These are phyloP conservation scores for Catharanthus roseus DNA, from an alignment of 257 asterid species.

Conservation along the genomic window DNA sequence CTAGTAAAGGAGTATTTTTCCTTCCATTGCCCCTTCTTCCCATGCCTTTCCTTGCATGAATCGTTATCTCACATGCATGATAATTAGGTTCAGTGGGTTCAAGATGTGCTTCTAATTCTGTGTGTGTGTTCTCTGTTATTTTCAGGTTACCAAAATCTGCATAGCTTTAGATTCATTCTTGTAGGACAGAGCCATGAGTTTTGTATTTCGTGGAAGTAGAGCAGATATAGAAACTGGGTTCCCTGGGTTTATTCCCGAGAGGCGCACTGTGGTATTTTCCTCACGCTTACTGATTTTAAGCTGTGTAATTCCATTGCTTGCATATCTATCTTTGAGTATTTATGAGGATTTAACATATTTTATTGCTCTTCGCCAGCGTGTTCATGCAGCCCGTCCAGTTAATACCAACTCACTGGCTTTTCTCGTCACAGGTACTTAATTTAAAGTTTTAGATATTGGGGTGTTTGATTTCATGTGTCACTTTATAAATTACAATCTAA, in stretches of 20 bases:
- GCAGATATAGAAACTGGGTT: conserved; percentile 92
- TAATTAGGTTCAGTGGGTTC: not conserved
- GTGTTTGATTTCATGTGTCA: conserved; percentile 2
- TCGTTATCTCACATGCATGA: not conserved
- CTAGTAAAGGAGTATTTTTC: not conserved
- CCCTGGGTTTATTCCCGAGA: conserved; percentile 81
- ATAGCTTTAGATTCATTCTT: conserved; percentile 15
- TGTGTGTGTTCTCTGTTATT: not conserved
- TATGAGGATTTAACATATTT: not conserved
- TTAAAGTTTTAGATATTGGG: conserved; percentile 8
- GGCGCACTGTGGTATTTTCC: conserved; percentile 70
- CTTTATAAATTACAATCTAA: conserved; percentile 16
- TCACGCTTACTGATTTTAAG: conserved; percentile 11
- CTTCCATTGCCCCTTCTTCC: not conserved
- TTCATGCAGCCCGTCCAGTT: conserved; percentile 87
- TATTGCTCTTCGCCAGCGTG: conserved; percentile 44
- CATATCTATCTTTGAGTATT: not conserved
- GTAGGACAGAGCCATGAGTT: conserved; percentile 56
- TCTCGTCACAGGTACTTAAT: conserved; percentile 77
- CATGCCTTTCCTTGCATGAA: not conserved
- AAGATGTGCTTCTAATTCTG: not conserved
- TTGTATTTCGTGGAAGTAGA: conserved; percentile 92
- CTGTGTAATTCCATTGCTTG: not conserved
- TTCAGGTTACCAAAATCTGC: conserved; percentile 11
- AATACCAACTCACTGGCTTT: conserved; percentile 90